Evolutionary conservation across 108 stramenopile species (phyloP), one percentile per base, ranked within the genome.

Genomic region (Nitzschia putrida): DNA sequence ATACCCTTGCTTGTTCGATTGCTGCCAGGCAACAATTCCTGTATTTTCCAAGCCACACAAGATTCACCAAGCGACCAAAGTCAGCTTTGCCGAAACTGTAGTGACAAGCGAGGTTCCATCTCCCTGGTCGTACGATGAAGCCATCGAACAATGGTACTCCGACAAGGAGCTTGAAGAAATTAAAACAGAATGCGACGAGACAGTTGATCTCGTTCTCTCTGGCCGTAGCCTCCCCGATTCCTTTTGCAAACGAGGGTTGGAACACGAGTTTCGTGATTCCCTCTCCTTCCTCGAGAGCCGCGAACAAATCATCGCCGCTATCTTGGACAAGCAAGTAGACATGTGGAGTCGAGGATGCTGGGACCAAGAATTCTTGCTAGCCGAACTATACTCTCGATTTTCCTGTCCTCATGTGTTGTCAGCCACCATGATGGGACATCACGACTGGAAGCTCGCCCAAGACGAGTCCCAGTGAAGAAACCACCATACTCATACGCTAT

Each of bases 361-460:
- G n/a, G 25, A 40, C 58, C 29, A 18, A 38, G 13, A 11, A 25
- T 25, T 3, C 14, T 14, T 25, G 12, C 39, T 59, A 2, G 58
- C 58, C 1, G 58, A 37, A 16, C 13, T 41, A 16, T 59, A 8
- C 39, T n/a, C 24, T n/a, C 14, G 21, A 39, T n/a, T 38, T 59
- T 40, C 58, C 26, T 12, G 34, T 18, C 58, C 21, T 2, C 25
- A 59, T 59, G 58, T 20, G 34, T 38, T 59, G 37, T n/a, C 3
- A 26, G 58, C 58, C 9, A 14, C n/a, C n/a, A 37, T 59, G 39
- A 59, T 39, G 38, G 58, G 58, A 21, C n/a, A 16, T 13, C 20
- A 59, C 20, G 58, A 59, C 7, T 59, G 58, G 58, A 59, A 59
- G 58, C 38, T 37, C 16, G 58, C 38, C 2, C 58, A 59, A 40